Percentiles rank a stretch among this genome's conserved stretches.
Conservation (phyloP, 768 basidiomycete species). For the Pholiota conissans region DNA sequence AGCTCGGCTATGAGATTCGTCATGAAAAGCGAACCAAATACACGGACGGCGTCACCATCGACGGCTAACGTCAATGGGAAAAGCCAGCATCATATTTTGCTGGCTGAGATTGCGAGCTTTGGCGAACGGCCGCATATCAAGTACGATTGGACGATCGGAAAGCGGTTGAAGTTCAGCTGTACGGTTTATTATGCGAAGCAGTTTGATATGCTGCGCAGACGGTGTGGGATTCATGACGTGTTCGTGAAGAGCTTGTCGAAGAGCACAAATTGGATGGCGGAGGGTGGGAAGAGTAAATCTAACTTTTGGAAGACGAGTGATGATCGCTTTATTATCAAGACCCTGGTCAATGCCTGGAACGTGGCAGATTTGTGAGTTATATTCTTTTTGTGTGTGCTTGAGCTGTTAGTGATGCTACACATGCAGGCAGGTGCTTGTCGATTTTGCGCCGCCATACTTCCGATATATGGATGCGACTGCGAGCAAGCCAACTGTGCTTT, state of each 20-base stretch:
- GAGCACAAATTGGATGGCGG: constrained; percentile 69
- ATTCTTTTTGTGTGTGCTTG: neutral
- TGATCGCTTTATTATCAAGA: constrained; percentile 81
- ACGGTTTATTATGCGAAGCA: constrained; percentile 83
- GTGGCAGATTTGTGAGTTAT: constrained; percentile 74
- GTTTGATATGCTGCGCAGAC: constrained; percentile 64
- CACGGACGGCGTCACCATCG: constrained; percentile 32
- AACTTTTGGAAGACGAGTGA: constrained; percentile 85
- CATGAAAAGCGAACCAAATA: constrained; percentile 35
- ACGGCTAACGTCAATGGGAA: constrained; percentile 22
- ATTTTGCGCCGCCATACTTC: constrained; percentile 79
- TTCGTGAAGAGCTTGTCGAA: constrained; percentile 61
- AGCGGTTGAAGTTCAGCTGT: constrained; percentile 73
- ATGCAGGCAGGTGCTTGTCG: constrained; percentile 72
- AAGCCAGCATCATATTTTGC: constrained; percentile 51
- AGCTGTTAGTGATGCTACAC: neutral
- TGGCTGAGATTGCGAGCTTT: constrained; percentile 40
- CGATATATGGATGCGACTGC: constrained; percentile 73
- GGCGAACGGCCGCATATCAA: constrained; percentile 82
- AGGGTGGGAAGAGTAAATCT: constrained; percentile 78
- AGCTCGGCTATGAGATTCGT: constrained; percentile 62
- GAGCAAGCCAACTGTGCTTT: constrained; percentile 64
- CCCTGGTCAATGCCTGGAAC: constrained; percentile 84
- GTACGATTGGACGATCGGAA: constrained; percentile 79
- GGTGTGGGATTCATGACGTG: constrained; percentile 65